Evolutionary conservation across 192 early-diverging fungal species (phyloP).

Genomic region (Entophlyctis luteolus): DNA sequence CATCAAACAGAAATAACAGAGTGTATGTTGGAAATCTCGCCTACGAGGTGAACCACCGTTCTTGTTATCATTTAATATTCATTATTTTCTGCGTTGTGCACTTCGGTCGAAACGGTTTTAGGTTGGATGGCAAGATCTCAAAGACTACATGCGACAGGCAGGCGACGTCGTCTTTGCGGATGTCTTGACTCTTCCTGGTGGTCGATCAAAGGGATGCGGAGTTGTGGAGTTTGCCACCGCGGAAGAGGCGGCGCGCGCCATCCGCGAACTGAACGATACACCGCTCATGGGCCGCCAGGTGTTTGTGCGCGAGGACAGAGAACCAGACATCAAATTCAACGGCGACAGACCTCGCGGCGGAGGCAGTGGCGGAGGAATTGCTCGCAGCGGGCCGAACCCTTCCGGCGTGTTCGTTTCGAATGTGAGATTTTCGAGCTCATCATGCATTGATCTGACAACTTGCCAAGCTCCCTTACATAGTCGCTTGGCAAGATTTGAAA

Average conservation of each 20-base stretch:
- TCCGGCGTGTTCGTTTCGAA: slow-evolving; percentile 10
- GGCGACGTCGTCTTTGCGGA: slow-evolving; percentile 76
- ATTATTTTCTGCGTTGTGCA: background rate
- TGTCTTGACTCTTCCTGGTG: slow-evolving; percentile 55
- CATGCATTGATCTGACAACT: background rate
- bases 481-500: slow-evolving; percentile 84
- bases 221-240: slow-evolving; percentile 72
- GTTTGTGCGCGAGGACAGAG: slow-evolving; percentile 76
- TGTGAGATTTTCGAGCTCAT: slow-evolving; percentile 4
- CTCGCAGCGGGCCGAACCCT: background rate
- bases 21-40: slow-evolving; percentile 83
- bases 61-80: background rate
- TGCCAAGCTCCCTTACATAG: slow-evolving; percentile 66
- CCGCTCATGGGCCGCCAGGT: slow-evolving; percentile 68
- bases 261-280: slow-evolving; percentile 63
- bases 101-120: background rate
- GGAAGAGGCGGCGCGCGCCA: slow-evolving; percentile 74
- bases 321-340: slow-evolving; percentile 45
- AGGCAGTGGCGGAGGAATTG: slow-evolving; percentile 8
- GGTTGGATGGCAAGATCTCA: slow-evolving; percentile 68
- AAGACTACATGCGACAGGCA: slow-evolving; percentile 77
- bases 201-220: slow-evolving; percentile 68
- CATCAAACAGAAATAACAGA: slow-evolving; percentile 39
- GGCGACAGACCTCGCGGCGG: background rate
- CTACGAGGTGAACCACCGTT: slow-evolving; percentile 59